Conservation (phyloP, 2,329 filamentous ascomycete genomes). For the Cladorrhinum sp. region DNA sequence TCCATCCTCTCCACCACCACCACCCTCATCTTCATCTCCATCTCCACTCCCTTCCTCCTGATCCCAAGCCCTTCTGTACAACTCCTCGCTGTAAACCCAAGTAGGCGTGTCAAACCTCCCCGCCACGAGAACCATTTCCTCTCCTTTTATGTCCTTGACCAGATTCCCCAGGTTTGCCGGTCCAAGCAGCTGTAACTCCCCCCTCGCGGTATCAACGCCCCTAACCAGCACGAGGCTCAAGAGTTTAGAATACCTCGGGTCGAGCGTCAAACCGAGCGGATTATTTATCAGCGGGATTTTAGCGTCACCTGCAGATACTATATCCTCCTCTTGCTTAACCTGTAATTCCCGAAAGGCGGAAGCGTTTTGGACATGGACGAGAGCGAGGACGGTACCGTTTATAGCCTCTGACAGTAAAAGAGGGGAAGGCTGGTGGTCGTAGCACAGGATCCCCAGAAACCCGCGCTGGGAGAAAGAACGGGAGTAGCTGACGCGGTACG, state of each 20-base stretch:
- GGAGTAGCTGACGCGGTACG: constrained; percentile 61
- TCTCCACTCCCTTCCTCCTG: background rate
- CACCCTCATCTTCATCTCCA: constrained; percentile 41
- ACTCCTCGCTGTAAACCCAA: constrained; percentile 67
- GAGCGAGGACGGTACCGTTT: constrained; percentile 66
- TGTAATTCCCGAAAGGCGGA: constrained; percentile 44
- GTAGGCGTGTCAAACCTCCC: constrained; percentile 66
- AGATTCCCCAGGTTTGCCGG: constrained; percentile 45
- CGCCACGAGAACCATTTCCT: constrained; percentile 59
- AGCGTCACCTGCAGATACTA: background rate
- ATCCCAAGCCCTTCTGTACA: constrained; percentile 36
- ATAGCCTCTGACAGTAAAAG: constrained; percentile 62
- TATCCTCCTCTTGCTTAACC: background rate
- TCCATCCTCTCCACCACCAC: constrained; percentile 33
- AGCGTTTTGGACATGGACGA: constrained; percentile 58
- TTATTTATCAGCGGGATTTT: constrained; percentile 60
- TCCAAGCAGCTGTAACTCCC: constrained; percentile 62
- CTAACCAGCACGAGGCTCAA: constrained; percentile 68
- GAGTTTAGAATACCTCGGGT: constrained; percentile 57
- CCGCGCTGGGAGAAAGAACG: constrained; percentile 40
- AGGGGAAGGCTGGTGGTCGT: constrained; percentile 60
- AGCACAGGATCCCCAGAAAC: constrained; percentile 64
- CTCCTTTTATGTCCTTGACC: constrained; percentile 38
- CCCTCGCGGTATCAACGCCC: constrained; percentile 57
- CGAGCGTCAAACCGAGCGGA: constrained; percentile 49